These are phyloP conservation scores for Sambucus nigra DNA, from an alignment of 129 eudicot species.

Conservation along the genomic window DNA sequence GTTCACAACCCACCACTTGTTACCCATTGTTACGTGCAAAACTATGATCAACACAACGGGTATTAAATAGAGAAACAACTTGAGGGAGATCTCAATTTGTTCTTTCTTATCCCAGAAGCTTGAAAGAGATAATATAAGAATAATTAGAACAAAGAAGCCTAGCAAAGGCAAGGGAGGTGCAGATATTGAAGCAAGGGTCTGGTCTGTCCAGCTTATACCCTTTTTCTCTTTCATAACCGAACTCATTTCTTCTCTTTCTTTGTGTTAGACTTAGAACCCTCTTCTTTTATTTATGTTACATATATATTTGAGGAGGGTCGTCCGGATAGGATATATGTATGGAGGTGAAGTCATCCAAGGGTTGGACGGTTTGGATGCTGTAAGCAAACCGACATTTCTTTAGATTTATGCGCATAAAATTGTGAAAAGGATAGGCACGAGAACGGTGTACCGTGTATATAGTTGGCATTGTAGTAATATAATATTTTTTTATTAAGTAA, in stretches of 20 bases:
- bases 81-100: conserved; percentile 33
- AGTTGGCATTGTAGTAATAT: too few relatives aligned
- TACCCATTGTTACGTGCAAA: conserved; percentile 16
- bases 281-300: too few relatives aligned
- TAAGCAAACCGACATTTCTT: too few relatives aligned
- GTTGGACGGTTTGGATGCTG: too few relatives aligned
- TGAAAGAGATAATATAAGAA: conserved; percentile 35
- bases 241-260: conserved; percentile 11
- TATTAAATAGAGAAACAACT: conserved; percentile 30
- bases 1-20: conserved; percentile 13
- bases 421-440: too few relatives aligned
- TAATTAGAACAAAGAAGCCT: conserved; percentile 32
- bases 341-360: too few relatives aligned
- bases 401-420: too few relatives aligned
- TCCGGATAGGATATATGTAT: too few relatives aligned
- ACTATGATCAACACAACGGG: conserved; percentile 34
- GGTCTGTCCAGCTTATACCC: conserved; percentile 46
- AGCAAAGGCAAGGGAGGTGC: conserved; percentile 49
- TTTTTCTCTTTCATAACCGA: conserved; percentile 27
- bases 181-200: conserved; percentile 34
- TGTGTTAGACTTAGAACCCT: too few relatives aligned
- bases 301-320: too few relatives aligned
- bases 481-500: too few relatives aligned
- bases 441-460: too few relatives aligned
- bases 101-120: conserved; percentile 32